A percentile compares a stretch with the other conserved stretches of the same genome.
These are phyloP conservation scores for Candida wancherniae DNA, from an alignment of 805 yeast genomes.

Conservation along the genomic window DNA sequence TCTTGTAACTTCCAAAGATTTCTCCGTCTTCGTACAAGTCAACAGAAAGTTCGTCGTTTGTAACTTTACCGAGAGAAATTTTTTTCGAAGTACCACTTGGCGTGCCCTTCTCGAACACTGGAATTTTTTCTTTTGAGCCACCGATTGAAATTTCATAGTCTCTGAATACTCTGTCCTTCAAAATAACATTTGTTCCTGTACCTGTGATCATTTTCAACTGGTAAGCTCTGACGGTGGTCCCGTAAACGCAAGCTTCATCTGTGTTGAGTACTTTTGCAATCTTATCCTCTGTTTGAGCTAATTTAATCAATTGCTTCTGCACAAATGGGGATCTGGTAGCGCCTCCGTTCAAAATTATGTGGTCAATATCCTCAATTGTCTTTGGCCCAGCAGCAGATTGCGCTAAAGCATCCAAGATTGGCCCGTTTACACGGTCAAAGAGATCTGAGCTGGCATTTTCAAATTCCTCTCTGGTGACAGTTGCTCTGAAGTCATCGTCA, in stretches of 20 bases:
- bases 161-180: conserved; percentile 52
- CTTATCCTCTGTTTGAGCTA: conserved; percentile 50
- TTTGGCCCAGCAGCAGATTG: conserved; percentile 24
- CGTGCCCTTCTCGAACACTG: conserved; percentile 48
- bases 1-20: conserved; percentile 24
- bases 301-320: conserved; percentile 52
- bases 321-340: conserved; percentile 86
- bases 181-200: conserved; percentile 44
- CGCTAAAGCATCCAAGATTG: conserved; percentile 50
- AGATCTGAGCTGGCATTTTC: conserved; percentile 52
- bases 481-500: conserved; percentile 68
- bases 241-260: conserved; percentile 90
- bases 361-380: conserved; percentile 37
- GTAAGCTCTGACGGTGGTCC: conserved; percentile 82
- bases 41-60: conserved; percentile 26
- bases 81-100: conserved; percentile 27
- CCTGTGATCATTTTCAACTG: conserved; percentile 57
- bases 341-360: conserved; percentile 86
- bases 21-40: conserved; percentile 37
- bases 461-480: conserved; percentile 74
- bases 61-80: conserved; percentile 34
- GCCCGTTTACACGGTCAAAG: conserved; percentile 44
- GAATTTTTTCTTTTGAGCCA: conserved; percentile 18
- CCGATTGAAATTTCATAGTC: conserved; percentile 40
- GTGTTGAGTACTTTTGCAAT: conserved; percentile 86